phyloP scores from a whole-genome alignment of 495 filamentous ascomycete genomes.

The Polyplosphaeria fusca region DNA sequence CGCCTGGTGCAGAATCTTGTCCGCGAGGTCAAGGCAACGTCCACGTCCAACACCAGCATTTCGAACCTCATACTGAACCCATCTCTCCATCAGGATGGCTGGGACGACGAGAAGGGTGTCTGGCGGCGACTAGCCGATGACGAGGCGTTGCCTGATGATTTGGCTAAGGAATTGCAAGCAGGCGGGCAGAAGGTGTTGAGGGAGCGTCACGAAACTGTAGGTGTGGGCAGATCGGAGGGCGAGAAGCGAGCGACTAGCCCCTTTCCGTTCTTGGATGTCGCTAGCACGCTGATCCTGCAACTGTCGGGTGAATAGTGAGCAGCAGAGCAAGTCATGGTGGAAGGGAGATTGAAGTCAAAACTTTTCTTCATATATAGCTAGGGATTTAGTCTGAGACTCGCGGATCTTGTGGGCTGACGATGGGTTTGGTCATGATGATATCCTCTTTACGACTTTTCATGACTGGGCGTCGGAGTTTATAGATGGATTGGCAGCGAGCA shows the following conservation, averaged over 20 bases:
- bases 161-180: slow-evolving; percentile 31
- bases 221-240: slow-evolving; percentile 40
- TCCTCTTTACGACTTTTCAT: no score
- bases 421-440: no score
- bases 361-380: no score
- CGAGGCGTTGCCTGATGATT: slow-evolving; percentile 28
- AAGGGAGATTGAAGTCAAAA: no score
- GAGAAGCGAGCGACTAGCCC: slow-evolving; percentile 74
- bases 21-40: slow-evolving; percentile 32
- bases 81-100: slow-evolving; percentile 14
- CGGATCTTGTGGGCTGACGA: no score
- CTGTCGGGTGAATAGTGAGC: slow-evolving; percentile 60
- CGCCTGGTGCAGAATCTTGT: slow-evolving; percentile 53
- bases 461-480: no score
- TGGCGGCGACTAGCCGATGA: slow-evolving; percentile 34
- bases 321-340: no score
- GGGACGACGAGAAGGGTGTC: slow-evolving; percentile 33
- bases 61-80: slow-evolving; percentile 5
- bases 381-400: no score
- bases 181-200: slow-evolving; percentile 29
- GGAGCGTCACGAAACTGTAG: slow-evolving; percentile 43
- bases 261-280: slow-evolving; percentile 76
- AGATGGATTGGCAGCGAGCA: no score
- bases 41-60: slow-evolving; percentile 11
- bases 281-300: slow-evolving; percentile 69